Conservation (phyloP, 2,329 filamentous ascomycete species). For the Phaeophleospora eucalypticola region DNA sequence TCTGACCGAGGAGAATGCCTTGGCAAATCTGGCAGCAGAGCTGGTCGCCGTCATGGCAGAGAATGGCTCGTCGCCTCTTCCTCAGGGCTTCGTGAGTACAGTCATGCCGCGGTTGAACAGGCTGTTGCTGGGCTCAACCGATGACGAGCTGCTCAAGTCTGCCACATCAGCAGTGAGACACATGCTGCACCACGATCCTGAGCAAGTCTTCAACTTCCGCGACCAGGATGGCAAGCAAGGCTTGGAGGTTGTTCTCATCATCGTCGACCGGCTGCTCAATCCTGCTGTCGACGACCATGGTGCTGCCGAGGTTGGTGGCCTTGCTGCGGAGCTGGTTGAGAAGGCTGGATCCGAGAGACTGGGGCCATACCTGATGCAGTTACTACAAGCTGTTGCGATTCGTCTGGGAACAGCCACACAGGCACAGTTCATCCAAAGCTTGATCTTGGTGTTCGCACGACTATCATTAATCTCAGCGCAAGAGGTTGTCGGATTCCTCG, state of each 20-base stretch:
- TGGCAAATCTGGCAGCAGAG: constrained; percentile 83
- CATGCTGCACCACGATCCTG: constrained; percentile 82
- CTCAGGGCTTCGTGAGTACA: constrained; percentile 76
- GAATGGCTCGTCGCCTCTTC: constrained; percentile 78
- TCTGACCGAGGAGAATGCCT: constrained; percentile 75
- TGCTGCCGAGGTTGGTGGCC: constrained; percentile 89
- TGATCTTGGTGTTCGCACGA: constrained; percentile 92
- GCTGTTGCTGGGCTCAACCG: constrained; percentile 75
- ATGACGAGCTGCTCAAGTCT: constrained; percentile 82
- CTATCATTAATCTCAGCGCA: constrained; percentile 78
- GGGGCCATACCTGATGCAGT: constrained; percentile 82
- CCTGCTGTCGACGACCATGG: constrained; percentile 85
- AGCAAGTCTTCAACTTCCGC: constrained; percentile 83
- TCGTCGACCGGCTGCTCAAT: constrained; percentile 85
- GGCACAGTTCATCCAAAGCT: constrained; percentile 87
- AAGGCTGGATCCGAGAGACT: constrained; percentile 89
- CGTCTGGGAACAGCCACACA: constrained; percentile 78
- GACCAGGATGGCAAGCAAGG: constrained; percentile 76
- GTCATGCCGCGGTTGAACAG: constrained; percentile 83
- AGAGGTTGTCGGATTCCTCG: constrained; percentile 89
- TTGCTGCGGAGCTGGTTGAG: constrained; percentile 92
- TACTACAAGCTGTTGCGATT: constrained; percentile 82
- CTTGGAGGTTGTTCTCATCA: constrained; percentile 81
- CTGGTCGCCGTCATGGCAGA: constrained; percentile 76
- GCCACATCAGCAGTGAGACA: constrained; percentile 83